Percentiles rank a stretch among this genome's conserved stretches.
Conservation (phyloP, 768 basidiomycete genomes). For the Coprinopsis strossmayeri region DNA sequence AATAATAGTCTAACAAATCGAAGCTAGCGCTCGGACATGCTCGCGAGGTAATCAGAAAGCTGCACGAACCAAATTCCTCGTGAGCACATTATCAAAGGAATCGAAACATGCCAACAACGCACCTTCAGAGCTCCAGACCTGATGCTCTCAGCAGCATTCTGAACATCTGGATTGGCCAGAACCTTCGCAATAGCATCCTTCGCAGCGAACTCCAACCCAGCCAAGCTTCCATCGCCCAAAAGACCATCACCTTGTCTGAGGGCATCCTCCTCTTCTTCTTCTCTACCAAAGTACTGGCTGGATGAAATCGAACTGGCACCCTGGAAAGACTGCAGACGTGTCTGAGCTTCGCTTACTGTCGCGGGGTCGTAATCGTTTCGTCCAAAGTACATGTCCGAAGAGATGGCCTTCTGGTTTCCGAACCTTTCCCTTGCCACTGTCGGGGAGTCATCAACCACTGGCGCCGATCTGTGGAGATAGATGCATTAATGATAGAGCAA, state of each 20-base stretch:
- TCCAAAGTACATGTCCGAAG: conserved; percentile 96
- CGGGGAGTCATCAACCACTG: conserved; percentile 49
- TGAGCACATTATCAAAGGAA: conserved; percentile 10
- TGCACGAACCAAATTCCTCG: conserved; percentile 13
- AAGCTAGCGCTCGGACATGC: conserved; percentile 1
- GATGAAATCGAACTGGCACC: conserved; percentile 93
- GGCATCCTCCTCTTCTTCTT: conserved; percentile 63
- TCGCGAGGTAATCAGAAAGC: conserved; percentile 30
- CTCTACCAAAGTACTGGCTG: conserved; percentile 92
- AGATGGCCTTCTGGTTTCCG: conserved; percentile 90
- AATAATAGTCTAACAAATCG: background rate
- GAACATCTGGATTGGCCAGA: conserved; percentile 81
- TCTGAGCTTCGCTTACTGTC: conserved; percentile 68
- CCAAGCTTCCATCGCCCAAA: conserved; percentile 51
- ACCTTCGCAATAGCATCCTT: conserved; percentile 70
- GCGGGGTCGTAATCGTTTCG: conserved; percentile 80
- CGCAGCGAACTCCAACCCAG: conserved; percentile 55
- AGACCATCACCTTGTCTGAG: conserved; percentile 27
- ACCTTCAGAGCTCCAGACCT: conserved; percentile 81
- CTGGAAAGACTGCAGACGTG: conserved; percentile 76
- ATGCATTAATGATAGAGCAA: background rate
- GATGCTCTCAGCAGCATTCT: conserved; percentile 76
- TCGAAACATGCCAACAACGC: conserved; percentile 18
- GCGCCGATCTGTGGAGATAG: conserved; percentile 14
- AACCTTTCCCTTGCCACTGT: conserved; percentile 89